Conservation (phyloP, 768 basidiomycete species). For the Mycena pura region DNA sequence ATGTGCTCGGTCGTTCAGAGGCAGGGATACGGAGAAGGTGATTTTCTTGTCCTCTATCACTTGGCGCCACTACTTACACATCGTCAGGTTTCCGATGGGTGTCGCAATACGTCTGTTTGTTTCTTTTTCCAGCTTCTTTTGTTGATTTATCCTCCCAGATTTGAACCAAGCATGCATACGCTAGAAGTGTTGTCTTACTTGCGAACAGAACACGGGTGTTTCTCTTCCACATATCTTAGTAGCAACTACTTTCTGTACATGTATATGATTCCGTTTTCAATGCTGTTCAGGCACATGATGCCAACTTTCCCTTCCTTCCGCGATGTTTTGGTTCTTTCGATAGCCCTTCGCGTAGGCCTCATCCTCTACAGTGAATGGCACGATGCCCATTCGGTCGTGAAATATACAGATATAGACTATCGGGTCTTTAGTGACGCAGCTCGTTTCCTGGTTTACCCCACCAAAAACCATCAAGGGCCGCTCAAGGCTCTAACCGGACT, state of each 20-base stretch:
- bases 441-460: constrained; percentile 61
- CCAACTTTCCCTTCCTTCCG: constrained; percentile 50
- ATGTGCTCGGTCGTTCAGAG: constrained; percentile 99
- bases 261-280: background rate
- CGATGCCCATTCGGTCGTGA: constrained; percentile 80
- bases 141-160: constrained; percentile 38
- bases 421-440: constrained; percentile 95
- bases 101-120: constrained; percentile 87
- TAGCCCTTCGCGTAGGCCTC: constrained; percentile 68
- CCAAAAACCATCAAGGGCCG: constrained; percentile 62
- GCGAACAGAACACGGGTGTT: background rate
- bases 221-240: constrained; percentile 13
- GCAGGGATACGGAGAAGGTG: constrained; percentile 97
- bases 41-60: background rate
- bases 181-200: constrained; percentile 10
- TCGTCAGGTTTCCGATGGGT: constrained; percentile 88
- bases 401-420: constrained; percentile 99
- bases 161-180: constrained; percentile 32
- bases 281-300: constrained; percentile 12
- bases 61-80: constrained; percentile 3
- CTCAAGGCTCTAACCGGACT: constrained; percentile 45
- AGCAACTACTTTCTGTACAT: constrained; percentile 3
- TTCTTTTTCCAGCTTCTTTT: background rate
- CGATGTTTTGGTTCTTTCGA: constrained; percentile 59
- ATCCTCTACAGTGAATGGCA: constrained; percentile 92